phyloP scores from a whole-genome alignment of 768 basidiomycete species.

The Pilatotrama ljubarskyi region DNA sequence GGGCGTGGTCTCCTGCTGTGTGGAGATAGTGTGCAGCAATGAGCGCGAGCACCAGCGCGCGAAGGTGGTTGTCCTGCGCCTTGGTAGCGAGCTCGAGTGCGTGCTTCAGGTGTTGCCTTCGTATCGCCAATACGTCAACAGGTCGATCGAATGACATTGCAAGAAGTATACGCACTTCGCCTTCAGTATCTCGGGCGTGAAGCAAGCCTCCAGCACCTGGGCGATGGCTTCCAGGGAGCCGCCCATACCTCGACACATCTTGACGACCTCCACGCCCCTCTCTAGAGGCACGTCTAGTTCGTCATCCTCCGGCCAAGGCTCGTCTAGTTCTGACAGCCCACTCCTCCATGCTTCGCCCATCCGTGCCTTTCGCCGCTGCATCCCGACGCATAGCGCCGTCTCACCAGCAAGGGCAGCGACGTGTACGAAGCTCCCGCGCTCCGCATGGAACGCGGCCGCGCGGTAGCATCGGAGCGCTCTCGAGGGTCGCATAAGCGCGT shows the following conservation, averaged over 20 bases:
- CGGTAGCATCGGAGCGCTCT: constrained; percentile 64
- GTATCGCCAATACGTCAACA: background rate
- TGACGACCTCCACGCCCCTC: constrained; percentile 39
- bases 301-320: constrained; percentile 27
- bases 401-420: constrained; percentile 54
- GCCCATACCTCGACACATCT: constrained; percentile 48
- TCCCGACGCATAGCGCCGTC: constrained; percentile 50
- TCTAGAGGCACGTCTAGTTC: constrained; percentile 30
- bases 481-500: constrained; percentile 54
- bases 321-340: constrained; percentile 18
- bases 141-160: background rate
- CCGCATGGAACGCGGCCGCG: constrained; percentile 54
- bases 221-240: constrained; percentile 57
- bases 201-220: constrained; percentile 51
- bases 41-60: constrained; percentile 67
- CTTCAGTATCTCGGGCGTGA: constrained; percentile 53
- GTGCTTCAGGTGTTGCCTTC: constrained; percentile 57
- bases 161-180: constrained; percentile 53
- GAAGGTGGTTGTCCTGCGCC: constrained; percentile 71
- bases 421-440: constrained; percentile 40
- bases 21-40: constrained; percentile 71
- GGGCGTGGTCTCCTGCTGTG: constrained; percentile 69
- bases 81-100: constrained; percentile 58
- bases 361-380: constrained; percentile 28
- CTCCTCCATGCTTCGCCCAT: constrained; percentile 20